Base-by-base conservation (phyloP, 208 protist genomes). In the Trypanosoma grayi region DNA sequence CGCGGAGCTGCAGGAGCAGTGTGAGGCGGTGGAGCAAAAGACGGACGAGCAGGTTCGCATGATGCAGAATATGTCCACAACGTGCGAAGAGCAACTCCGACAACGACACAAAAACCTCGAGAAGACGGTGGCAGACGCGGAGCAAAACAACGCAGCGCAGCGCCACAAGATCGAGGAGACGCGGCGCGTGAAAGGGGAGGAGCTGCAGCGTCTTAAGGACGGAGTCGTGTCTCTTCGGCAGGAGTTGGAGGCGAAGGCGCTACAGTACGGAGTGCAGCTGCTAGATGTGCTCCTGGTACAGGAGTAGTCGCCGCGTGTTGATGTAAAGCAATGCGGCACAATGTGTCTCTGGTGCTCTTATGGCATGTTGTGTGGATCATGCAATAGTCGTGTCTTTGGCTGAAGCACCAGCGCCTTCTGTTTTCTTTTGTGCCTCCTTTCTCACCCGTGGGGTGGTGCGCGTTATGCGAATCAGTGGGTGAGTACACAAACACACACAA, bases 251-350 rank as follows among this genome's bases (percentile, higher is more conserved):
- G 59, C 89, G 24, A 96, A 94, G 81, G 92, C 91, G 2, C 60
- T 97, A 0, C 67, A 81, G 34, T 97, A 94, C 60, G 92, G 89
- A 37, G 63, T 95, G 34, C 85, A 92, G 77, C 79, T 98, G 30
- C 94, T 94, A 46, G 85, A 97, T 27, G 71, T 83, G 0, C 58
- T 94, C 1, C 70, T 83, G 16, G 66, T 77, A 64, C 54, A 70
- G n/a, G 28, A 60, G 16, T 78, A 50, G 60, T 75, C n/a, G 43
- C 37, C 27, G 4, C 30, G 25, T n/a, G n/a, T n/a, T n/a, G n/a
- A n/a, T n/a, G n/a, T n/a, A n/a, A n/a, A n/a, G n/a, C n/a, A n/a
- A n/a, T n/a, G n/a, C n/a, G n/a, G n/a, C n/a, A n/a, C n/a, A n/a
- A n/a, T n/a, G n/a, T n/a, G n/a, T n/a, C n/a, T n/a, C n/a, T n/a